Base-by-base conservation (phyloP, 306 rosid genomes). In the Pyrus pyrifolia region DNA sequence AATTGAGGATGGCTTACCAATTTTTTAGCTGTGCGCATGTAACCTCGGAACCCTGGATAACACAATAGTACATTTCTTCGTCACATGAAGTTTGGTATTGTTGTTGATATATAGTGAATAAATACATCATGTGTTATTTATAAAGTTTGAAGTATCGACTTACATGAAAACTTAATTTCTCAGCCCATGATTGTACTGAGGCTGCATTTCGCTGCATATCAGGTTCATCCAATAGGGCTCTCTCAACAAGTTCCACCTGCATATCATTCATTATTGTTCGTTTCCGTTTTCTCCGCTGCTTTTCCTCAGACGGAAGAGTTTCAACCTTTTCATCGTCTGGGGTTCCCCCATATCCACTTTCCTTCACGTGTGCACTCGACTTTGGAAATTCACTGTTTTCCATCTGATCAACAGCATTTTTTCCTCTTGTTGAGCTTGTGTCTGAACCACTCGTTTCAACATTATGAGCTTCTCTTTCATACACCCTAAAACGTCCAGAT, bases 381-480 rank as follows among this genome's bases (percentile, higher is more conserved):
- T 90, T 91, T 67, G 89, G 82, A 35, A 85, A 87, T 46, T 86
- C 87, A 27, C 72, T 76, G 72, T 44, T 82, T 65, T 83, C 93
- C 60, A 53, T 75, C 55, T 81, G 89, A 76, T 86, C 90, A 69
- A 60, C 71, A 78, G 72, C 83, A 79, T 85, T 82, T 81, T 89
- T 90, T 53, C 84, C 91, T 83, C 90, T 91, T 11, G 94, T 81
- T 68, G 93, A 89, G 78, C 93, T 91, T 65, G 87, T 81, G 85
- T 91, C 97, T 76, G 96, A 94, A 71, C 94, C 96, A 81, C 97
- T 91, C 23, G 97, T 90, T 82, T 94, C 98, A 81, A 90, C 88
- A 78, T 85, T 90, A 79, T 81, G 96, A 76, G 77, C 81, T 79
- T 91, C 96, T 87, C 82, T 85, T 11, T 86, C 86, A 1, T 73